Evolutionary conservation across 2,329 filamentous ascomycete genomes (phyloP).

Genomic region (Fusarium napiforme): DNA sequence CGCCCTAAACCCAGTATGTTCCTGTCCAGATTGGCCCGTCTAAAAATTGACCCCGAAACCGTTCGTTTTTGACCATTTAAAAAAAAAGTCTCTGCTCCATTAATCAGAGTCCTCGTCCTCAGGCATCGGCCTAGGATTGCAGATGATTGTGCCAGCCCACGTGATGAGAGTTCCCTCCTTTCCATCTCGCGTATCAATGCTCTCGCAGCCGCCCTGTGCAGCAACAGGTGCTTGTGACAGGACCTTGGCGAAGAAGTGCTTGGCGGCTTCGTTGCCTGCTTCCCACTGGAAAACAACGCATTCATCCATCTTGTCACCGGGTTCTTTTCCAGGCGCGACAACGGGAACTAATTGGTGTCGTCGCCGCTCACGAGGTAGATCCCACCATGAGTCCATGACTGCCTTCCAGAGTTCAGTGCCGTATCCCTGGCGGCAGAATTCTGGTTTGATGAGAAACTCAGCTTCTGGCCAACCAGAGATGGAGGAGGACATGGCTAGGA

Average conservation of each 20-base stretch:
- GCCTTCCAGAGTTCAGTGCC: conserved; percentile 26
- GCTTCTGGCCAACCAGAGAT: conserved; percentile 35
- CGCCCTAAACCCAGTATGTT: background rate
- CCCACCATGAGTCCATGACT: conserved; percentile 34
- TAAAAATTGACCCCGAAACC: background rate
- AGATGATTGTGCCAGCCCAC: conserved; percentile 17
- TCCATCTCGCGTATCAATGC: conserved; percentile 25
- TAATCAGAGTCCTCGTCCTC: conserved; percentile 16
- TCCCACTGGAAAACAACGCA: conserved; percentile 31
- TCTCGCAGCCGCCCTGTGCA: conserved; percentile 24
- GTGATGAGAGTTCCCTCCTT: conserved; percentile 17
- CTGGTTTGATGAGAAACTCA: conserved; percentile 31
- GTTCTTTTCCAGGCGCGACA: conserved; percentile 5
- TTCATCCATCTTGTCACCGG: conserved; percentile 25
- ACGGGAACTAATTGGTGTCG: conserved; percentile 22
- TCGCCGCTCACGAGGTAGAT: conserved; percentile 24
- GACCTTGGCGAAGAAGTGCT: conserved; percentile 26
- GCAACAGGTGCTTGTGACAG: conserved; percentile 21
- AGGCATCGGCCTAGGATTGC: conserved; percentile 2
- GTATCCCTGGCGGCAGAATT: conserved; percentile 30
- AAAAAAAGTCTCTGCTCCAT: accelerated
- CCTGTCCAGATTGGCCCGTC: background rate
- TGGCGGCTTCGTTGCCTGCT: conserved; percentile 16
- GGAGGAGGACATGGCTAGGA: conserved; percentile 17
- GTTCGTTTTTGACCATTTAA: background rate